Percentiles rank a stretch among this genome's conserved stretches.
These are phyloP conservation scores for Pichia sp. DNA, from an alignment of 1,139 yeast genomes.

Conservation along the genomic window DNA sequence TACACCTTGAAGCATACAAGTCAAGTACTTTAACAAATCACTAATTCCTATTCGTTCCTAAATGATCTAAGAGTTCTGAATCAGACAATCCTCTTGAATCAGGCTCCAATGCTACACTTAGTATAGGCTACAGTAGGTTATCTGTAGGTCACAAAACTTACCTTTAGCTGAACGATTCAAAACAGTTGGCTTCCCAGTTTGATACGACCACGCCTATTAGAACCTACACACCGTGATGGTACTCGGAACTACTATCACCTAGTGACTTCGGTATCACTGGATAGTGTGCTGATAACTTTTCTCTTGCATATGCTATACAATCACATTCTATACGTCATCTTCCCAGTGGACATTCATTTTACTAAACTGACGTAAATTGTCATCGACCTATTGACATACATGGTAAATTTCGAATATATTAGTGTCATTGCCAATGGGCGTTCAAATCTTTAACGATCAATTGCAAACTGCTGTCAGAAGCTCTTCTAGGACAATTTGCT, in stretches of 20 bases:
- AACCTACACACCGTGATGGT: background rate
- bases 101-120: too few species aligned
- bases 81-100: background rate
- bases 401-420: background rate
- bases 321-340: background rate
- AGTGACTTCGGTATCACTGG: background rate
- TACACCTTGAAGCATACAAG: background rate
- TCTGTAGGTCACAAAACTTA: background rate
- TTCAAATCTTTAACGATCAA: background rate
- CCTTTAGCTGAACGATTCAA: background rate
- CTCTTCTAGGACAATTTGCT: background rate
- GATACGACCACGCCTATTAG: background rate
- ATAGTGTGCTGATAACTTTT: background rate
- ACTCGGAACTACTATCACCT: background rate
- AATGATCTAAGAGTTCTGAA: background rate
- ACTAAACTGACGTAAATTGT: background rate
- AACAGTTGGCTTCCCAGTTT: background rate
- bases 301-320: background rate
- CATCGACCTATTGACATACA: background rate
- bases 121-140: background rate
- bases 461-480: background rate
- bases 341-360: background rate
- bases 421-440: background rate
- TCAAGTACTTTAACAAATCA: background rate
- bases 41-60: background rate